A percentile compares a stretch with the other conserved stretches of the same genome.
phyloP scores from a whole-genome alignment of 2,329 filamentous ascomycete genomes.

The Lachnellula willkommii region DNA sequence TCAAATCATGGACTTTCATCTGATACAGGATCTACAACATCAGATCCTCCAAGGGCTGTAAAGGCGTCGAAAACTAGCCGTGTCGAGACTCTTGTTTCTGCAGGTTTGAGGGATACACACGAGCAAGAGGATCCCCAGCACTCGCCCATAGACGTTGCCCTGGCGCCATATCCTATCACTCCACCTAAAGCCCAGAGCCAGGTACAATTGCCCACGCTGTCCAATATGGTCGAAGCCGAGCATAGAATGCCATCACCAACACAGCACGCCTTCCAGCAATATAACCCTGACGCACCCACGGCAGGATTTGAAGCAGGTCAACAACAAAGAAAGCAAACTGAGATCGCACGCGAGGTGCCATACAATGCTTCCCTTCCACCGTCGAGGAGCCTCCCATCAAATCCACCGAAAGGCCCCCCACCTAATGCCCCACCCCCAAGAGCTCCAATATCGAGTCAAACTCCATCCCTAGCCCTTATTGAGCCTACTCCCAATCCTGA shows the following conservation, averaged over 20 bases:
- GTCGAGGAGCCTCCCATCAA: slow-evolving; percentile 47
- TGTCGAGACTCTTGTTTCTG: slow-evolving; percentile 25
- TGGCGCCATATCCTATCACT: slow-evolving; percentile 61
- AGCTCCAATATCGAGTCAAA: slow-evolving; percentile 20
- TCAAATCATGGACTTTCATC: slow-evolving; percentile 26
- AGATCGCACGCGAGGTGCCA: slow-evolving; percentile 41
- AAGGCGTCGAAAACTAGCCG: slow-evolving; percentile 13
- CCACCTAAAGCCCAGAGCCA: slow-evolving; percentile 42
- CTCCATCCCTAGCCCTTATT: slow-evolving; percentile 34
- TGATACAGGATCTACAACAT: slow-evolving; percentile 24
- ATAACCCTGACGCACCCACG: slow-evolving; percentile 36
- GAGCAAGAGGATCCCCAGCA: slow-evolving; percentile 30
- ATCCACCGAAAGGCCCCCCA: slow-evolving; percentile 33
- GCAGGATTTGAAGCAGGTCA: slow-evolving; percentile 36
- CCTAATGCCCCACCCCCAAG: slow-evolving; percentile 26
- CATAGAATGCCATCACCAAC: slow-evolving; percentile 56
- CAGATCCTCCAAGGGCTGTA: slow-evolving; percentile 12
- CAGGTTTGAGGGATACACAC: slow-evolving; percentile 22
- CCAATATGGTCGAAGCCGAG: slow-evolving; percentile 47
- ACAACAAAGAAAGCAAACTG: slow-evolving; percentile 40
- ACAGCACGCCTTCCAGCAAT: slow-evolving; percentile 54
- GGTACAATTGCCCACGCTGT: slow-evolving; percentile 6
- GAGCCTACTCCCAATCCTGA: slow-evolving; percentile 35
- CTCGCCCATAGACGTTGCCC: slow-evolving; percentile 54
- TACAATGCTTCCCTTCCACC: slow-evolving; percentile 50